Evolutionary conservation across 2,329 filamentous ascomycete species (phyloP), one percentile per base, ranked within the genome.

Genomic region (Cladophialophora carrionii): DNA sequence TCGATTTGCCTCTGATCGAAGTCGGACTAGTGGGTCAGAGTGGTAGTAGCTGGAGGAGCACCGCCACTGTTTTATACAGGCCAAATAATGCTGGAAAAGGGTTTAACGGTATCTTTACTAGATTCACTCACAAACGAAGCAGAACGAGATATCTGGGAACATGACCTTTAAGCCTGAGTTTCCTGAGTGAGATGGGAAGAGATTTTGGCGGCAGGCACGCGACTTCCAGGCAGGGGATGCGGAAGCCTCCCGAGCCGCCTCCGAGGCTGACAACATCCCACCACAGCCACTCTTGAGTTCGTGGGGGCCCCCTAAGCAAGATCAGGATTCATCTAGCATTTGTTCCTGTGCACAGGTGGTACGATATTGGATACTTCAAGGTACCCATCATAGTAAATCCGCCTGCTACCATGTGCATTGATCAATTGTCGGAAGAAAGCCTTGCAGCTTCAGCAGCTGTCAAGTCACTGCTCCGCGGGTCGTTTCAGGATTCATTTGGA

Each of bases 1-100:
- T 60, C 57, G 37, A 60, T 37, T 60, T 60, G 48, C 24, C 32
- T 41, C 57, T 41, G 34, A 31, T 31, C 43, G 17, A 12, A 37
- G 34, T 31, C 31, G 26, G 31, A 24, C 22, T 24, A n/a, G 57
- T n/a, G 26, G 20, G 20, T 22, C n/a, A 51, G 31, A 29, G 31
- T 20, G 29, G 48, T 1, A 14, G 29, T 12, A 26, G 6, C 48
- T 24, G 20, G 14, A 22, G 26, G 48, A 49, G 48, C 48, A 24
- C 4, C 46, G 20, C 48, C 22, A 29, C 20, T 12, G 22, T 24
- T 20, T 20, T 26, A 8, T 51, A 20, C 48, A 24, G 48, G 37
- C 37, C 17, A n/a, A 43, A n/a, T 43, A 2, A 20, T 43, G 17
- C 17, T 43, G 37, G 14, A 12, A 20, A 43, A 43, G 17, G 37